These are phyloP conservation scores for Rhodosporidiobolus sp. DNA, from an alignment of 768 basidiomycete genomes.

Conservation along the genomic window DNA sequence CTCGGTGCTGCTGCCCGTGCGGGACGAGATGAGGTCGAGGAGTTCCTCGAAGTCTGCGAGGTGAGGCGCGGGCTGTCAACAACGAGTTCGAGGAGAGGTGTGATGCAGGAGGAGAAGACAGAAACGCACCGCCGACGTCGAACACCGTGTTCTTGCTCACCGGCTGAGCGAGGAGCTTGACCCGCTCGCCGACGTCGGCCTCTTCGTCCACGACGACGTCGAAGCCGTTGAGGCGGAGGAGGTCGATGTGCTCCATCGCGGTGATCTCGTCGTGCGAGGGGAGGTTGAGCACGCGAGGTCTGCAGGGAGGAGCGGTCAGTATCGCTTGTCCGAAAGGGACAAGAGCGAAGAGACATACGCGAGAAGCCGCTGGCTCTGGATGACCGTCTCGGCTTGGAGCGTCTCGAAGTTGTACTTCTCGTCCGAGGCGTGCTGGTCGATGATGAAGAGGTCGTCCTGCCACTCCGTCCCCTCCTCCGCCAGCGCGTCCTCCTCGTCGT, in stretches of 20 bases:
- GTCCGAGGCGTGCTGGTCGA: conserved; percentile 96
- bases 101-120: conserved; percentile 9
- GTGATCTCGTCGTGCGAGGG: conserved; percentile 86
- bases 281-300: conserved; percentile 72
- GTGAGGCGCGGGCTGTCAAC: too few relatives aligned
- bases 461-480: conserved; percentile 14
- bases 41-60: conserved; percentile 91
- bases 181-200: conserved; percentile 52
- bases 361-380: conserved; percentile 79
- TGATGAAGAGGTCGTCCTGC: conserved; percentile 80
- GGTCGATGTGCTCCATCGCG: conserved; percentile 79
- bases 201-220: conserved; percentile 65
- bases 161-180: conserved; percentile 76
- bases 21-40: conserved; percentile 75
- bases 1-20: conserved; percentile 59
- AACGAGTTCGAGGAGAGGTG: too few relatives aligned
- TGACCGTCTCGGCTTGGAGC: conserved; percentile 81
- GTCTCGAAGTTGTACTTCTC: conserved; percentile 99
- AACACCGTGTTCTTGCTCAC: conserved; percentile 88
- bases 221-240: conserved; percentile 83
- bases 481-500: background rate
- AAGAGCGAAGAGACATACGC: conserved; percentile 54
- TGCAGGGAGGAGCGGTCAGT: conserved; percentile 46
- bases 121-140: conserved; percentile 69
- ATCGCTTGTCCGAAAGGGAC: background rate